phyloP scores from a whole-genome alignment of 2,329 filamentous ascomycete genomes.

The Pseudocercospora crystallina region DNA sequence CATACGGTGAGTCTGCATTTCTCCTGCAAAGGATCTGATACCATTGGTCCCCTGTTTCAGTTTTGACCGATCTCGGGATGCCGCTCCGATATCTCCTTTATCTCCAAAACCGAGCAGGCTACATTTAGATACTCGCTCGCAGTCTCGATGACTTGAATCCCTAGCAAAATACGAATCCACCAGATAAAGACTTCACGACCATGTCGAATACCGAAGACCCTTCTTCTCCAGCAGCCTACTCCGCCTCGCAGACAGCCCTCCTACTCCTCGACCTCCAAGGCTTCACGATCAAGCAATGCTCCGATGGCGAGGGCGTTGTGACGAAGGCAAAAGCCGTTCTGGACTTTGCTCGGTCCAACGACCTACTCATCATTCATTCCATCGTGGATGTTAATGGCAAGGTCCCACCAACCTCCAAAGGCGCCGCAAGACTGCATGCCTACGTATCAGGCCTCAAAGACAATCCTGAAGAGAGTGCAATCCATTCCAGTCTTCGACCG shows the following conservation, averaged over 20 bases:
- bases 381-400: neutral
- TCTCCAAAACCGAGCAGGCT: too few relatives aligned
- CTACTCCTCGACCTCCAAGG: conserved; percentile 1
- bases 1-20: too few relatives aligned
- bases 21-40: too few relatives aligned
- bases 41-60: too few relatives aligned
- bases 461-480: neutral
- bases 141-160: too few relatives aligned
- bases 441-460: neutral
- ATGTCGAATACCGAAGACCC: too few relatives aligned
- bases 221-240: neutral
- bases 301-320: neutral
- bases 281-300: neutral
- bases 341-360: neutral
- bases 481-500: neutral
- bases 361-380: neutral
- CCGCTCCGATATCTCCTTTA: too few relatives aligned
- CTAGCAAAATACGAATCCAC: too few relatives aligned
- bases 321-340: neutral
- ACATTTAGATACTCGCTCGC: too few relatives aligned
- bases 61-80: too few relatives aligned
- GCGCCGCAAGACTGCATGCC: neutral
- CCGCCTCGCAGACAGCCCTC: conserved; percentile 2
- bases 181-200: too few relatives aligned
- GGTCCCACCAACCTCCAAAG: neutral